A percentile compares a stretch with the other conserved stretches of the same genome.
Conservation (phyloP, 768 basidiomycete genomes). For the Phaeotremella fagi region DNA sequence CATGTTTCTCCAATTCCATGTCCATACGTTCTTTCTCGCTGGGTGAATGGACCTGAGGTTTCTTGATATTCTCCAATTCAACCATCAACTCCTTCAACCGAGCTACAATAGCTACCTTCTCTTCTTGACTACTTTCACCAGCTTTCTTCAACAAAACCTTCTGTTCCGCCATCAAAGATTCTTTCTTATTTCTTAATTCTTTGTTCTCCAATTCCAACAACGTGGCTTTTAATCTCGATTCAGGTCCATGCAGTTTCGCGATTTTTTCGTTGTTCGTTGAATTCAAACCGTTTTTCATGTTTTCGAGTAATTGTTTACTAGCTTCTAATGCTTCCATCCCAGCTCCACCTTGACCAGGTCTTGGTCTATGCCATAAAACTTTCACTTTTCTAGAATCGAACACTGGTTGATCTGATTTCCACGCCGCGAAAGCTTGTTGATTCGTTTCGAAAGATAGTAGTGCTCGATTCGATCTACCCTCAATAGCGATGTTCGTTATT, state of each 20-base stretch:
- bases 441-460: slow-evolving; percentile 81
- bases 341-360: slow-evolving; percentile 80
- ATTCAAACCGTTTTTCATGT: slow-evolving; percentile 50
- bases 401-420: slow-evolving; percentile 91
- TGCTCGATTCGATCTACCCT: slow-evolving; percentile 67
- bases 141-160: slow-evolving; percentile 74
- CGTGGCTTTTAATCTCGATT: slow-evolving; percentile 46
- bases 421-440: slow-evolving; percentile 77
- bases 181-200: slow-evolving; percentile 60
- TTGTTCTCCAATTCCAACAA: slow-evolving; percentile 30
- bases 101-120: slow-evolving; percentile 71
- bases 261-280: slow-evolving; percentile 30
- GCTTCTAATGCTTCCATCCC: slow-evolving; percentile 76
- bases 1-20: slow-evolving; percentile 67
- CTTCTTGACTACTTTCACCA: slow-evolving; percentile 60
- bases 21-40: slow-evolving; percentile 54
- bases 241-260: slow-evolving; percentile 46
- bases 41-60: slow-evolving; percentile 23
- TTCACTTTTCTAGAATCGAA: slow-evolving; percentile 93
- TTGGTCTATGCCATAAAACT: slow-evolving; percentile 88
- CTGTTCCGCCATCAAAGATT: slow-evolving; percentile 69
- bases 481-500: slow-evolving; percentile 86
- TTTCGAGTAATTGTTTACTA: slow-evolving; percentile 69
- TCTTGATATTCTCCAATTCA: slow-evolving; percentile 62
- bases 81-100: slow-evolving; percentile 69